Conservation (phyloP, 257 asterid genomes). For the Ilex asprella region DNA sequence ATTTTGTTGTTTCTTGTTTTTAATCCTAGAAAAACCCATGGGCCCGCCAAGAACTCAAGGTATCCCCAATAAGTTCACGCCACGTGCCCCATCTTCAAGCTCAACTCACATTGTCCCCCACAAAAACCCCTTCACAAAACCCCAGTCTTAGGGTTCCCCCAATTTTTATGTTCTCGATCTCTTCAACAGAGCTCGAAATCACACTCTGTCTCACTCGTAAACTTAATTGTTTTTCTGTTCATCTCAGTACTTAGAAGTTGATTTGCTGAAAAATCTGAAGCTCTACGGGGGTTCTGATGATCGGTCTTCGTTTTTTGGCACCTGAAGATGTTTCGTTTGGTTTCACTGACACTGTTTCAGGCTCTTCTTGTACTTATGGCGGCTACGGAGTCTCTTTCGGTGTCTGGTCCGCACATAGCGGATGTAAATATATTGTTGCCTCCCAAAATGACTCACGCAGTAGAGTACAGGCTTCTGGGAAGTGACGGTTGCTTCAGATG, state of each 20-base stretch:
- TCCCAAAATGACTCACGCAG: slow-evolving; percentile 87
- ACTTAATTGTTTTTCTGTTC: neutral
- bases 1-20: too few species aligned
- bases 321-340: slow-evolving; percentile 33
- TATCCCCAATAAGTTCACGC: too few species aligned
- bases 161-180: neutral
- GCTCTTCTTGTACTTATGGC: slow-evolving; percentile 22
- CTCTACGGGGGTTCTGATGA: slow-evolving; percentile 6
- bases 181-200: neutral
- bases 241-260: too few species aligned
- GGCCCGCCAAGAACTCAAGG: too few species aligned
- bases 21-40: too few species aligned
- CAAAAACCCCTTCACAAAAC: slow-evolving; percentile 25
- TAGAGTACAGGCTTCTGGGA: slow-evolving; percentile 89
- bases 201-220: neutral
- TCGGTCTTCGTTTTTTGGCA: slow-evolving; percentile 25
- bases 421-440: slow-evolving; percentile 87
- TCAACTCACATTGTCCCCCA: neutral
- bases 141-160: slow-evolving; percentile 16
- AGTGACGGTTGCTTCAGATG: slow-evolving; percentile 95
- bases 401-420: slow-evolving; percentile 78
- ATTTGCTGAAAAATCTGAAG: neutral
- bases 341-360: slow-evolving; percentile 13
- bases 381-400: slow-evolving; percentile 21
- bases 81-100: too few species aligned